Conservation (phyloP, 768 basidiomycete species). For the Coprinopsis sp. region DNA sequence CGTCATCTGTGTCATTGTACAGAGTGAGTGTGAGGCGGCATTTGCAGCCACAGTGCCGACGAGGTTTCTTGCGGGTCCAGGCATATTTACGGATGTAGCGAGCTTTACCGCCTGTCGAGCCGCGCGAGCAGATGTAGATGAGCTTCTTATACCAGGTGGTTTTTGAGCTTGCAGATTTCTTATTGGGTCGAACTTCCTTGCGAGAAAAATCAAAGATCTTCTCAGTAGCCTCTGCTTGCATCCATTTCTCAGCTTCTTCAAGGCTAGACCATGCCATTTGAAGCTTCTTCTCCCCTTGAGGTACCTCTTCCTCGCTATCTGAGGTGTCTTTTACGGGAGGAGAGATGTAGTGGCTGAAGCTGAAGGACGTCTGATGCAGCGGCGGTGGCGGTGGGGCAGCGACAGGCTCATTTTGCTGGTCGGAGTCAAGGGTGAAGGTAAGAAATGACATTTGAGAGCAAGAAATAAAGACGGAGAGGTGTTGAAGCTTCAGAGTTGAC, state of each 20-base stretch:
- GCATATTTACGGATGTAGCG: neutral
- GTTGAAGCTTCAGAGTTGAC: too few species aligned
- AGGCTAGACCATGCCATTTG: neutral
- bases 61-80: neutral
- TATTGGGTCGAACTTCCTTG: too few species aligned
- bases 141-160: neutral
- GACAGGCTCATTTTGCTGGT: too few species aligned
- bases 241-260: neutral
- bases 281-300: too few species aligned
- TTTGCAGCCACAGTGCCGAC: neutral
- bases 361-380: too few species aligned
- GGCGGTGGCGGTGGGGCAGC: too few species aligned
- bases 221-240: neutral
- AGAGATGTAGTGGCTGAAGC: too few species aligned
- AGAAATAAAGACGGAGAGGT: too few species aligned
- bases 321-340: too few species aligned
- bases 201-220: neutral
- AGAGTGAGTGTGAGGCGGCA: neutral
- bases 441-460: too few species aligned
- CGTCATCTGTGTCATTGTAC: neutral
- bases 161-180: neutral
- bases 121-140: neutral
- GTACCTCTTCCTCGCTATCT: too few species aligned
- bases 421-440: too few species aligned
- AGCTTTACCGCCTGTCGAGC: neutral